These are phyloP conservation scores for Morella rubra DNA, from an alignment of 306 rosid genomes.

Conservation along the genomic window DNA sequence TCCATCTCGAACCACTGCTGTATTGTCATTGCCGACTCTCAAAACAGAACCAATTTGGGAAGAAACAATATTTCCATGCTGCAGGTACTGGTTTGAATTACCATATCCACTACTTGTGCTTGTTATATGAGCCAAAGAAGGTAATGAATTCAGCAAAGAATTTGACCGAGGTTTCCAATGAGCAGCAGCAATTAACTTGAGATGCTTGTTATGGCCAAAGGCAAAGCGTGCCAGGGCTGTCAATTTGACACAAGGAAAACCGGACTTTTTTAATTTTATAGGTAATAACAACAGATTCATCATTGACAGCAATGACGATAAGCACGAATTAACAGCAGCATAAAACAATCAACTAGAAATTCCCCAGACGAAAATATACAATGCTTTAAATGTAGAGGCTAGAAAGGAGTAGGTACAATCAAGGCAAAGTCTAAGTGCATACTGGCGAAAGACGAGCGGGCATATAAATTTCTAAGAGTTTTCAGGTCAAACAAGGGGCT, in stretches of 20 bases:
- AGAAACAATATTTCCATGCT: conserved; percentile 63
- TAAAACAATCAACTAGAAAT: conserved; percentile 1
- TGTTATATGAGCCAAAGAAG: conserved; percentile 71
- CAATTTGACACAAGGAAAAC: conserved; percentile 17
- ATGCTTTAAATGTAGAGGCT: not conserved
- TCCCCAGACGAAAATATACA: not conserved
- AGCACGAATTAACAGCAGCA: not conserved
- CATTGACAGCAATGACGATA: not conserved
- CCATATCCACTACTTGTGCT: conserved; percentile 51
- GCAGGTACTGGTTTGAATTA: conserved; percentile 49
- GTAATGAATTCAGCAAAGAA: conserved; percentile 71
- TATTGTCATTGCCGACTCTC: conserved; percentile 73
- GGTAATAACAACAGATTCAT: not conserved
- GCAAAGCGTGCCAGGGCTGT: conserved; percentile 92
- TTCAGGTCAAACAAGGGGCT: not conserved
- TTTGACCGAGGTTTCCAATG: conserved; percentile 89
- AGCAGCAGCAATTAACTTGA: conserved; percentile 88
- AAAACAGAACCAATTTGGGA: conserved; percentile 82
- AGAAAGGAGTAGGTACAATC: not conserved
- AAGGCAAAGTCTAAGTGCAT: not conserved
- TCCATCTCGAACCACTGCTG: conserved; percentile 64
- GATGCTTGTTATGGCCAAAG: conserved; percentile 92
- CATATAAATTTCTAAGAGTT: not conserved
- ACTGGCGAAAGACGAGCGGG: not conserved
- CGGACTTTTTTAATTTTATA: conserved; percentile 16